These are phyloP conservation scores for Petrea volubilis DNA, from an alignment of 257 asterid species.

Conservation along the genomic window DNA sequence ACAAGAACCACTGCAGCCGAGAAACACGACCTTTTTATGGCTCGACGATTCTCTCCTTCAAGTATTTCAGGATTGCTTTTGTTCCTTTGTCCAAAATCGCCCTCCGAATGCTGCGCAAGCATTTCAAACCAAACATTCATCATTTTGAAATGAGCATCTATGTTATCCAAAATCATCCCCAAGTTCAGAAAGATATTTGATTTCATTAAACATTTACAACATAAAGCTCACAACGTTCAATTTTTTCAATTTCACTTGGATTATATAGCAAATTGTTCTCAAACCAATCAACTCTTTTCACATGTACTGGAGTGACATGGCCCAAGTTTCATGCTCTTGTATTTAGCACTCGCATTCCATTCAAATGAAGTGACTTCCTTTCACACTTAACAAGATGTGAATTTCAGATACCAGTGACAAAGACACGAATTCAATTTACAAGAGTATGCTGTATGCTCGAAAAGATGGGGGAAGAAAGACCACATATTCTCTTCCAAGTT, in stretches of 20 bases:
- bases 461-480: too few species aligned
- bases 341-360: not conserved
- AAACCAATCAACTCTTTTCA: not conserved
- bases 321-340: not conserved
- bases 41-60: conserved; percentile 74
- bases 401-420: not conserved
- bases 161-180: not conserved
- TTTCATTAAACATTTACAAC: not conserved
- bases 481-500: too few species aligned
- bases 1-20: not conserved
- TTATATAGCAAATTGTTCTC: not conserved
- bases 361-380: not conserved
- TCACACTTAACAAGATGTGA: not conserved
- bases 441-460: not conserved
- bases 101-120: conserved; percentile 78
- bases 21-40: conserved; percentile 28
- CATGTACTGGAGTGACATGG: not conserved
- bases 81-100: conserved; percentile 85
- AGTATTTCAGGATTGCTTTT: conserved; percentile 67
- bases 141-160: not conserved
- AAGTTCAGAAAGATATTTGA: not conserved
- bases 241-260: not conserved
- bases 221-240: not conserved
- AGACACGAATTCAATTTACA: not conserved
- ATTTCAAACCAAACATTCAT: not conserved